Evolutionary conservation across 129 eudicot genomes (phyloP), one percentile per base, ranked within the genome.

Genomic region (Silybum marianum): DNA sequence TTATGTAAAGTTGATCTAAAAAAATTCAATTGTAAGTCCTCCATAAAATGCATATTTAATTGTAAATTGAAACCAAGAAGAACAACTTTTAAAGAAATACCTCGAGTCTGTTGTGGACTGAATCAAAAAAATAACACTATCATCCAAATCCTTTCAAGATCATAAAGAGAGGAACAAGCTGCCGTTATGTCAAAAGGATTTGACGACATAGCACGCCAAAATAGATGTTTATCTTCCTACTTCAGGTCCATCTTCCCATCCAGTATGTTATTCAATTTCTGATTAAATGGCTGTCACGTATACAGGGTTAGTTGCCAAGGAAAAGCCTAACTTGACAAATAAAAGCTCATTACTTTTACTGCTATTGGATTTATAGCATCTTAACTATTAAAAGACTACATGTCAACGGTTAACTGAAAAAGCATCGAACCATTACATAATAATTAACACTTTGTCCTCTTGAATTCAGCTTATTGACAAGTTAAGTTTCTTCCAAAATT

Each of bases 111-210:
- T 62, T 16, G 79, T 63, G 51, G 32, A 72, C 75, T 42, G 58
- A 62, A 83, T 72, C 75, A 83, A 83, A 40, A 83, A 83, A 40
- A 75, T 22, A 30, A 67, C 3, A 48, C 21, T 34, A 39, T 48
- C 81, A 75, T 82, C 81, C 42, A 75, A 75, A 82, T 10, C 76
- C 75, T 69, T 82, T 40, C 60, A 22, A 70, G 25, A 71, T 83
- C 18, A 48, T 34, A 60, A 40, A n/a, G n/a, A 42, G 54, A 77
- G 58, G 36, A 58, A 60, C 32, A 70, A 16, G n/a, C 63, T 60
- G 73, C 66, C 21, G 38, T 23, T 28, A 54, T 24, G 68, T 67
- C 73, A 24, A 36, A 70, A 76, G 51, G 39, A 25, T 54, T 74
- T 48, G 62, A 46, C 12, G 18, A 54, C 71, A 69, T 75, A 32